A percentile compares a stretch with the other conserved stretches of the same genome.
phyloP scores from a whole-genome alignment of 352 stramenopile species.

The Phytophthora foliorum region DNA sequence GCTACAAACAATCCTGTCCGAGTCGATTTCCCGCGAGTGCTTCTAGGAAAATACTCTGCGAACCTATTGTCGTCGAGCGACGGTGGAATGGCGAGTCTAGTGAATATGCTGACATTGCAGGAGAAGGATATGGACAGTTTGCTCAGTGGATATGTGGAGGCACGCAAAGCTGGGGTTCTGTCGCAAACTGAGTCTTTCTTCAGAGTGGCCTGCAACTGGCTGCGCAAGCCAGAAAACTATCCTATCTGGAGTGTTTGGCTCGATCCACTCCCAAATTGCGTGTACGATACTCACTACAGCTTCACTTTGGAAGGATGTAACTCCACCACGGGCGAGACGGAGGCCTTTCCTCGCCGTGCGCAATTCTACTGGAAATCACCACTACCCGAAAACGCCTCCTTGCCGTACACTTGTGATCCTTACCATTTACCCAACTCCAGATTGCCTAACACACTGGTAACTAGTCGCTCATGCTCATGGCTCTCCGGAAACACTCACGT shows the following conservation, averaged over 20 bases:
- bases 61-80: slow-evolving; percentile 28
- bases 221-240: slow-evolving; percentile 49
- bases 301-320: slow-evolving; percentile 45
- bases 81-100: slow-evolving; percentile 24
- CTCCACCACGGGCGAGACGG: slow-evolving; percentile 7
- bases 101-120: slow-evolving; percentile 33
- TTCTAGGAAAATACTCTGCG: slow-evolving; percentile 48
- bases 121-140: slow-evolving; percentile 33
- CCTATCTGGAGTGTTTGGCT: slow-evolving; percentile 54
- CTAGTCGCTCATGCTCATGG: slow-evolving; percentile 53
- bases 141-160: slow-evolving; percentile 17
- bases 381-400: slow-evolving; percentile 39
- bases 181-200: slow-evolving; percentile 41
- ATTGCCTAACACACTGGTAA: slow-evolving; percentile 37
- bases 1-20: slow-evolving; percentile 52
- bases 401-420: slow-evolving; percentile 55
- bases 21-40: slow-evolving; percentile 48
- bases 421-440: slow-evolving; percentile 22
- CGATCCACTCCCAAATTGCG: slow-evolving; percentile 43
- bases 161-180: slow-evolving; percentile 7
- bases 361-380: slow-evolving; percentile 50
- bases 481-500: slow-evolving; percentile 36
- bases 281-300: slow-evolving; percentile 41
- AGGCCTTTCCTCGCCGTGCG: slow-evolving; percentile 36
- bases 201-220: slow-evolving; percentile 50